Evolutionary conservation across 176 grass and related monocot species (phyloP), one percentile per base, ranked within the genome.

Genomic region (Aegilops bicornis): DNA sequence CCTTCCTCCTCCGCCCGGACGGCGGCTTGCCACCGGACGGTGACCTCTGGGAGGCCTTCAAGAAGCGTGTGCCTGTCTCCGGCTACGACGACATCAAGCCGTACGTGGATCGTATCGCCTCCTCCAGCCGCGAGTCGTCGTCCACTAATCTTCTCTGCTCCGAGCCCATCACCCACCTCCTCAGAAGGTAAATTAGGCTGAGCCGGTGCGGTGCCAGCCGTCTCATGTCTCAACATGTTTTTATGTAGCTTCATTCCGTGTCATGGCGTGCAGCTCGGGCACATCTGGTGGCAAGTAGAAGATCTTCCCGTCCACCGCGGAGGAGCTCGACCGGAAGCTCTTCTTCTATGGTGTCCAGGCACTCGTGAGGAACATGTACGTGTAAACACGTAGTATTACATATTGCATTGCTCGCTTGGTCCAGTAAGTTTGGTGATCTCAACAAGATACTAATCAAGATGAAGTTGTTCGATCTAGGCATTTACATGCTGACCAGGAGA

Each of bases 31-130:
- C 39, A 40, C 39, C 39, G 39, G 39, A 40, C 39, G 39, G 24
- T 10, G 52, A 32, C 14, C 59, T 42, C 12, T 36, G 47, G 1
- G 69, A 52, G 3, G 69, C 64, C 6, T 88, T 91, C 89, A 85
- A 81, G 81, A 50, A 30, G 77, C 33, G 15, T 2, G 85, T 88
- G 11, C 89, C 85, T 31, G 37, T 91, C 15, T 63, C 79, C 16
- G 11, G 79, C 22, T 91, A 91, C 3, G 82, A 91, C 37, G 61
- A 77, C 24, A 77, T 91, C 29, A 91, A 85, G 82, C 85, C 85
- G 15, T 91, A 82, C 52, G 65, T 91, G 27, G 39, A 91, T 15
- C 77, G 85, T 19, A 31, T 91, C 13, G 81, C 77, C 39, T 40
- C 39, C 27, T 27, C 27, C 27, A 27, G 27, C 27, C 27, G 27